A percentile compares a stretch with the other conserved stretches of the same genome.
Evolutionary conservation across 352 stramenopile genomes (phyloP).

Genomic region (Phytophthora hibernalis): DNA sequence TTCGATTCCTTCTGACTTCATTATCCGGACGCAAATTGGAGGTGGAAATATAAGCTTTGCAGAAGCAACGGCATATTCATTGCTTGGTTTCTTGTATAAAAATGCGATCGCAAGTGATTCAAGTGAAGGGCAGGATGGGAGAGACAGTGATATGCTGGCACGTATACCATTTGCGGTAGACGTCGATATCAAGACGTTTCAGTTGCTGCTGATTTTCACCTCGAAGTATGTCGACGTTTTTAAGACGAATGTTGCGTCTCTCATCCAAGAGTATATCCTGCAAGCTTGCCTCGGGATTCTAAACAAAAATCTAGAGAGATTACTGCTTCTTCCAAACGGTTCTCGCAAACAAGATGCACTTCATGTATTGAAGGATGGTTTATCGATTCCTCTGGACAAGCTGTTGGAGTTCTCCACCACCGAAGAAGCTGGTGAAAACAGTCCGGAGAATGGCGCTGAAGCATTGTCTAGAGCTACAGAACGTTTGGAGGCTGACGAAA

Average conservation of each 20-base stretch:
- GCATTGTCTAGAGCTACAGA: background rate
- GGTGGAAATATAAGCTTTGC: constrained; percentile 8
- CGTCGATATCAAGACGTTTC: constrained; percentile 42
- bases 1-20: constrained; percentile 20
- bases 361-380: constrained; percentile 26
- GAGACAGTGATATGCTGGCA: background rate
- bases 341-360: constrained; percentile 22
- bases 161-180: constrained; percentile 57
- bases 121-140: background rate
- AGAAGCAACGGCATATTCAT: constrained; percentile 28
- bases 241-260: constrained; percentile 23
- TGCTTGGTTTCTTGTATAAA: constrained; percentile 51
- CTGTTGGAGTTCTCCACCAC: constrained; percentile 44
- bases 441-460: background rate
- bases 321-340: constrained; percentile 30
- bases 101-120: constrained; percentile 41
- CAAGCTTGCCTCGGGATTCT: constrained; percentile 55
- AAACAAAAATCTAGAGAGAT: constrained; percentile 45
- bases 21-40: background rate
- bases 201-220: constrained; percentile 40
- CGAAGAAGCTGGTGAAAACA: background rate
- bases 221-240: constrained; percentile 44
- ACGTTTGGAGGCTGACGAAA: constrained; percentile 23
- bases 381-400: constrained; percentile 43
- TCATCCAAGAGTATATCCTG: constrained; percentile 41